These are phyloP conservation scores for Terana coerulea DNA, from an alignment of 768 basidiomycete species.

Conservation along the genomic window DNA sequence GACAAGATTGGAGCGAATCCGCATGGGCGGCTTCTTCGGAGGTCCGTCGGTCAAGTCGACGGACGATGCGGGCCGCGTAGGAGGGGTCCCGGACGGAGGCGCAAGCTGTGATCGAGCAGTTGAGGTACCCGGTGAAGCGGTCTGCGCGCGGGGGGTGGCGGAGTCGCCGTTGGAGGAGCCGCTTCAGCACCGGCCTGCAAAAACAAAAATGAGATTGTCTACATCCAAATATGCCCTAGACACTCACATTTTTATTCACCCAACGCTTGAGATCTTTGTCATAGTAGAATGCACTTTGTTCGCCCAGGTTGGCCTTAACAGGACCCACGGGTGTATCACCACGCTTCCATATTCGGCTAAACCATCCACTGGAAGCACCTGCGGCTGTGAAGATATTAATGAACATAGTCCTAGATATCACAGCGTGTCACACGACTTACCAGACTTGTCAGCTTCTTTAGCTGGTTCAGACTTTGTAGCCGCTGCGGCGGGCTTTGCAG, in stretches of 20 bases:
- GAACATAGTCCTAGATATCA: not conserved
- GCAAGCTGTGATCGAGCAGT: slow-evolving; percentile 31
- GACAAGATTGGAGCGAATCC: slow-evolving; percentile 63
- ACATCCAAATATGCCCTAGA: too few species aligned
- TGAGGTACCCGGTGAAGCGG: slow-evolving; percentile 71
- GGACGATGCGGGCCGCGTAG: slow-evolving; percentile 52
- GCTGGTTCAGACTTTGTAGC: slow-evolving; percentile 10
- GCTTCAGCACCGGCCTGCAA: slow-evolving; percentile 51
- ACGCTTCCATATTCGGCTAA: slow-evolving; percentile 79
- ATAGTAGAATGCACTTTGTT: slow-evolving; percentile 86
- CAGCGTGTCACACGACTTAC: slow-evolving; percentile 17
- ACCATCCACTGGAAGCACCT: slow-evolving; percentile 63
- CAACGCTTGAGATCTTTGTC: slow-evolving; percentile 94
- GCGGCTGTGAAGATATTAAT: slow-evolving; percentile 9
- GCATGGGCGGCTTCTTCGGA: slow-evolving; percentile 47
- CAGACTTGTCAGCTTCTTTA: slow-evolving; percentile 27
- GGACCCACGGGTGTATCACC: slow-evolving; percentile 61
- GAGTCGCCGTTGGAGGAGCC: slow-evolving; percentile 55
- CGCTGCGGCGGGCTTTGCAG: slow-evolving; percentile 1
- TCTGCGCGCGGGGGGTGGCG: slow-evolving; percentile 86
- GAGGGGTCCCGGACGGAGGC: slow-evolving; percentile 33
- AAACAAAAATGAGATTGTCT: too few species aligned
- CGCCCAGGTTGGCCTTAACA: slow-evolving; percentile 88
- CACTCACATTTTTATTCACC: slow-evolving; percentile 87
- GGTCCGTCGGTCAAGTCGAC: slow-evolving; percentile 56